A percentile compares a stretch with the other conserved stretches of the same genome.
Conservation (phyloP, 2,329 filamentous ascomycete genomes). For the Calonectria pseudoreteaudii region DNA sequence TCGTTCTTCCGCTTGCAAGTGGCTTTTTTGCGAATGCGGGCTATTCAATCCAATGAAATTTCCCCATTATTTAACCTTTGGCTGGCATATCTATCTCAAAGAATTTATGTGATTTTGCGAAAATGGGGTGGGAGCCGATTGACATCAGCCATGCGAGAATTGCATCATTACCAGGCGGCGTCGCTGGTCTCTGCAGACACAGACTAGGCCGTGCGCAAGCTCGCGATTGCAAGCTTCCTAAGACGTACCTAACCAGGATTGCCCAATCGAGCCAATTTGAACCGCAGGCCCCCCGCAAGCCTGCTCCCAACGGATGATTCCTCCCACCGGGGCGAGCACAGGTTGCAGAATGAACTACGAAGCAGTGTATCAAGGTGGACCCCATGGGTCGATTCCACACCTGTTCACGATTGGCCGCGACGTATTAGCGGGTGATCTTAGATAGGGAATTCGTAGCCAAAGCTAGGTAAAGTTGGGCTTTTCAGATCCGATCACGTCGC, state of each 20-base stretch:
- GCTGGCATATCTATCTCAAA: background rate
- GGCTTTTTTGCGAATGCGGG: background rate
- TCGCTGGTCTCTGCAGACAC: background rate
- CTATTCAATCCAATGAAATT: background rate
- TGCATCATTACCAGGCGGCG: conserved; percentile 7
- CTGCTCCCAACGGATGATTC: background rate
- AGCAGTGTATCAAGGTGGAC: background rate
- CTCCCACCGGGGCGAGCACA: background rate
- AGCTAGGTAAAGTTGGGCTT: background rate
- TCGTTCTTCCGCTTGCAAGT: background rate
- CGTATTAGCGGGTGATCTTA: background rate
- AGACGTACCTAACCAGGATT: conserved; percentile 3
- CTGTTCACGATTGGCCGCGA: background rate
- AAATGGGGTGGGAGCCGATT: conserved; percentile 19
- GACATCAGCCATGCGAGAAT: conserved; percentile 10
- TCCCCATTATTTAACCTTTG: background rate
- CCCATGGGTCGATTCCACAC: background rate
- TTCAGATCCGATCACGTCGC: background rate
- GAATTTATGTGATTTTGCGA: background rate
- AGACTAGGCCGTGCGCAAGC: background rate
- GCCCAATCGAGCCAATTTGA: background rate
- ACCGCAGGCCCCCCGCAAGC: background rate
- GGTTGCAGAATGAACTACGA: background rate
- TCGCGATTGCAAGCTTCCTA: conserved; percentile 18
- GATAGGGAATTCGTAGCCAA: background rate